Base-by-base conservation (phyloP, 1,284 basidiomycete genomes). In the Naganishia sp. region DNA sequence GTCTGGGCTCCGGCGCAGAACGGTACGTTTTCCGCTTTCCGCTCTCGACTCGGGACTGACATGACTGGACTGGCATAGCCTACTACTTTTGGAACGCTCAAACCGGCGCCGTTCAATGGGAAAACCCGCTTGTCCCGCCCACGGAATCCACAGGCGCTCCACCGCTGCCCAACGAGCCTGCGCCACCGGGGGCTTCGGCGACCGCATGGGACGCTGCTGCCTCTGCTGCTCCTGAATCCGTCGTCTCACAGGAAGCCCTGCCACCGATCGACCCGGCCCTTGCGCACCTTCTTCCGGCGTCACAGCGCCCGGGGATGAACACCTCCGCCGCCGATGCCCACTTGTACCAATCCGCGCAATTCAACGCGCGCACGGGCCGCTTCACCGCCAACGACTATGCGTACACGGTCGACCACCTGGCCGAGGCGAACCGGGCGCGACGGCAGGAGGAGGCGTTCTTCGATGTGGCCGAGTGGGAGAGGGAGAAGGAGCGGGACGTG, bases 391-490 rank as follows among this genome's bases (percentile, higher is more conserved):
- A 70, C 36, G 72, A 77, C 66, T 74, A 75, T 53, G 63, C 66
- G 31, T 75, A 75, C 64, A 86, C 88, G 61, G 89, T 90, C 1
- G 82, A 85, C 1, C 90, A 92, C 75, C 76, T 94, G 55, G 88
- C 87, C 44, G 92, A 94, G 77, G 90, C 86, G 71, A 90, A 91
- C 72, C 84, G 90, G 23, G 86, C 87, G 73, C 89, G 90, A 75
- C 84, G 92, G 60, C 93, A 93, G 88, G 90, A 87, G 79, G 86
- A 87, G 74, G 89, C 90, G 70, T 94, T 91, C 79, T 94, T 94
- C 72, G 92, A 94, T 74, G 87, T 91, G 36, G 85, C 85, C 16
- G 86, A 84, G 56, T 94, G 90, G 90, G 89, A 93, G 79, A 73
- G 84, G 67, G 85, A 92, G 55, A 83, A 88, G 15, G 88, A 85